Conservation (phyloP, 495 filamentous ascomycete species). For the Physcia stellaris region DNA sequence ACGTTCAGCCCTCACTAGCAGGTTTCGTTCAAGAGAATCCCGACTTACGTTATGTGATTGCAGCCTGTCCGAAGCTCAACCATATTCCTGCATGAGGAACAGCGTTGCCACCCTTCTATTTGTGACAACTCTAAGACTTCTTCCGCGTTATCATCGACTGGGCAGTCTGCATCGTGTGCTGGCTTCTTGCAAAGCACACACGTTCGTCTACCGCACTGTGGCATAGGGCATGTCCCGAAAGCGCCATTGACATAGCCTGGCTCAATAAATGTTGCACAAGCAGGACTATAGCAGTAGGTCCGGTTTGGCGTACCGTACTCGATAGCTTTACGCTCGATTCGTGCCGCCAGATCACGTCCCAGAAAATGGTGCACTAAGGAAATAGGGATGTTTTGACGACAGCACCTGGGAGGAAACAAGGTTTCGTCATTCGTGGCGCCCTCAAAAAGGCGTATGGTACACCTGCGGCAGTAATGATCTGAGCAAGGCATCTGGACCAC, state of each 20-base stretch:
- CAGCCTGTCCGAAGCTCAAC: conserved; percentile 31
- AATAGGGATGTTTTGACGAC: conserved; percentile 26
- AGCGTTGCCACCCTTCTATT: conserved; percentile 29
- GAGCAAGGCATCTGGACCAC: conserved; percentile 11
- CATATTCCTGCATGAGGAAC: conserved; percentile 22
- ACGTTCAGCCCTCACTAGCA: conserved; percentile 3
- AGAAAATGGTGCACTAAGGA: conserved; percentile 20
- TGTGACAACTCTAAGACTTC: conserved; percentile 22
- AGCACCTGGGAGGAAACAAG: conserved; percentile 41
- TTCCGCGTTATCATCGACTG: conserved; percentile 21
- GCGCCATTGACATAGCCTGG: conserved; percentile 17
- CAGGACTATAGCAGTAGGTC: conserved; percentile 31
- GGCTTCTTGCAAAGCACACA: conserved; percentile 33
- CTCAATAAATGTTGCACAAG: conserved; percentile 33
- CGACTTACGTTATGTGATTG: conserved; percentile 31
- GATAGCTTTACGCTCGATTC: conserved; percentile 25
- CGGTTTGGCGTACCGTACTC: conserved; percentile 32
- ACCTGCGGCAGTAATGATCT: conserved; percentile 35
- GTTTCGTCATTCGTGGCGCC: conserved; percentile 30
- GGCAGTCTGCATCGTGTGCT: conserved; percentile 30
- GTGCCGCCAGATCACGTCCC: conserved; percentile 11
- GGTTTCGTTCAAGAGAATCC: background rate
- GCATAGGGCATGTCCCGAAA: conserved; percentile 25
- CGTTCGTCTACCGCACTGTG: conserved; percentile 26
- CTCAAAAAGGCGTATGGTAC: conserved; percentile 27